Percentiles rank a stretch among this genome's conserved stretches.
phyloP scores from a whole-genome alignment of 768 basidiomycete genomes.

The Obba rivulosa region DNA sequence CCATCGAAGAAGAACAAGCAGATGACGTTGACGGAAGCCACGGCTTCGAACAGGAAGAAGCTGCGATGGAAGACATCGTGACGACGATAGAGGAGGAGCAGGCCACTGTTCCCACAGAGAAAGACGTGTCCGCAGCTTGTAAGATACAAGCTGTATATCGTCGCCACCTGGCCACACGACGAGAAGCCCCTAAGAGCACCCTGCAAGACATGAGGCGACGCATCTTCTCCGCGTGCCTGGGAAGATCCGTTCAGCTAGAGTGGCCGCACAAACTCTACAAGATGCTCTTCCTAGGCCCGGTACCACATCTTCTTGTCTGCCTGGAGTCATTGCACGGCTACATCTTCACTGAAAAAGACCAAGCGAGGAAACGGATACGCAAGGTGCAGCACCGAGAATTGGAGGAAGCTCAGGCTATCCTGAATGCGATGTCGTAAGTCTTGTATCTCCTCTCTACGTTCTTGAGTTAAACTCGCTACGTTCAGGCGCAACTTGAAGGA shows the following conservation, averaged over 20 bases:
- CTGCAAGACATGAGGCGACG: not conserved
- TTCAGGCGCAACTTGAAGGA: slow-evolving; percentile 7
- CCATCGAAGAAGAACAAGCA: too few species aligned
- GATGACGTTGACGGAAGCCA: too few species aligned
- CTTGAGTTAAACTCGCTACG: not conserved
- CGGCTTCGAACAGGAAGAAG: too few species aligned
- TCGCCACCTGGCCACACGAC: not conserved
- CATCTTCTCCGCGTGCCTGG: not conserved
- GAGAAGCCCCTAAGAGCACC: not conserved
- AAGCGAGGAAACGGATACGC: not conserved
- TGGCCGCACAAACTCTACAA: slow-evolving; percentile 2
- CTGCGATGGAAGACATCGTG: too few species aligned
- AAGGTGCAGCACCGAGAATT: slow-evolving; percentile 5
- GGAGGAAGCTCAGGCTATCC: slow-evolving; percentile 8
- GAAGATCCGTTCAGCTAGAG: not conserved
- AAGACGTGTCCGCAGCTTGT: not conserved
- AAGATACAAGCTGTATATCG: not conserved
- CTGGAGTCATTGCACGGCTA: not conserved
- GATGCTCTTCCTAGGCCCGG: not conserved
- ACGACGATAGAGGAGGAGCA: not conserved
- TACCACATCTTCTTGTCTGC: slow-evolving; percentile 3
- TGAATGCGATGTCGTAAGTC: slow-evolving; percentile 8
- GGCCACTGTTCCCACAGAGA: not conserved
- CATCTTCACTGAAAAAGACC: not conserved
- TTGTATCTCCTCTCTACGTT: not conserved